Percentiles rank a stretch among this genome's conserved stretches.
phyloP scores from a whole-genome alignment of 352 stramenopile species.

The Discostella stelligera region DNA sequence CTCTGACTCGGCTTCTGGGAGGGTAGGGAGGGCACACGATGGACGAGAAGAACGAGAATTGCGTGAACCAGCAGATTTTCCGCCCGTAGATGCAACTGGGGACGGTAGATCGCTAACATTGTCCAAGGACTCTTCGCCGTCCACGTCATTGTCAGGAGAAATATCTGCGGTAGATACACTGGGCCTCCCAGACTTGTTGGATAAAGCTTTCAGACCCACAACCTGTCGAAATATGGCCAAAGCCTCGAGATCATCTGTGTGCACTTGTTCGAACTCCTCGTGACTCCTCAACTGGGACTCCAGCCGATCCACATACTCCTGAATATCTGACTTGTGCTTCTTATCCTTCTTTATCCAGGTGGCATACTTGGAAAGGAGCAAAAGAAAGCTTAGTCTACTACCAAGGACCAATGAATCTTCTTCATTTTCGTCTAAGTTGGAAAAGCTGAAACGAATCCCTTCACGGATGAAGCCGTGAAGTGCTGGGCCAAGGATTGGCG shows the following conservation, averaged over 20 bases:
- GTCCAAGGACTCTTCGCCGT: conserved; percentile 32
- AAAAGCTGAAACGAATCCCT: conserved; percentile 77
- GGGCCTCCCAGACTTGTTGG: conserved; percentile 11
- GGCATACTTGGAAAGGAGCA: conserved; percentile 54
- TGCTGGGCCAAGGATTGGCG: conserved; percentile 48
- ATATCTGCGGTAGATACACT: background rate
- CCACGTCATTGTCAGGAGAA: conserved; percentile 6
- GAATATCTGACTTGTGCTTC: conserved; percentile 47
- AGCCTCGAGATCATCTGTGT: conserved; percentile 63
- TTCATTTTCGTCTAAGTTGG: conserved; percentile 58
- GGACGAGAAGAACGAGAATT: conserved; percentile 27
- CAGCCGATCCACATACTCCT: conserved; percentile 54
- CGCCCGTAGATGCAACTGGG: conserved; percentile 18
- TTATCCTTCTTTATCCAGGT: conserved; percentile 70
- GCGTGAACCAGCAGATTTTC: conserved; percentile 20
- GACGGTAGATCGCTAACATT: conserved; percentile 34
- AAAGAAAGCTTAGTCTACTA: conserved; percentile 73
- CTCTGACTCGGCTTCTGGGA: conserved; percentile 29
- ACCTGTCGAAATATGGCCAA: conserved; percentile 66
- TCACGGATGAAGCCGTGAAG: conserved; percentile 75
- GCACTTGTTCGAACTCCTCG: conserved; percentile 72
- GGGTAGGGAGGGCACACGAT: conserved; percentile 31
- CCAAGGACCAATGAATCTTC: conserved; percentile 64
- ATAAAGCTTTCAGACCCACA: conserved; percentile 54
- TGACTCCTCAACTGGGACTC: conserved; percentile 62